Base-by-base conservation (phyloP, 1,284 basidiomycete genomes). In the Marasmius fiardii region DNA sequence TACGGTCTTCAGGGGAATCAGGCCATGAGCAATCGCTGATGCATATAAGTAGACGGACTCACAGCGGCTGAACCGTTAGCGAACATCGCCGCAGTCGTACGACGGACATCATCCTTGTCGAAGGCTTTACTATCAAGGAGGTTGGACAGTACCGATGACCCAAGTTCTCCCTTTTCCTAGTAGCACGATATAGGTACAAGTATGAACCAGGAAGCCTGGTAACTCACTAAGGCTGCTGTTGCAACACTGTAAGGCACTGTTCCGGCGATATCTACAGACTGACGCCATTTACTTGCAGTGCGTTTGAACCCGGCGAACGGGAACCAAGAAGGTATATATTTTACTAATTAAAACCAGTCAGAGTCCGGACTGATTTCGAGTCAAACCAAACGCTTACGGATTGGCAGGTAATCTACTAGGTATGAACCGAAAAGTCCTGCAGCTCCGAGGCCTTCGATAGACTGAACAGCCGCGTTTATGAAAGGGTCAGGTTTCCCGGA, bases 401-500 rank as follows among this genome's bases (percentile, higher is more conserved):
- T 50, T 16, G 59, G 59, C 18, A 60, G 35, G 35, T 55, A 60
- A 33, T 60, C 59, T 4, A 60, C 59, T n/a, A 64, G 26, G 52
- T 64, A 65, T 5, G 59, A 61, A 14, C 64, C 63, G 51, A 58
- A 63, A 20, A 65, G 37, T 12, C 61, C 65, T 16, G 60, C 57
- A 44, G 60, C 56, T 11, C 51, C 54, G 48, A 66, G 44, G 21
- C 58, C 64, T 39, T 64, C 58, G n/a, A 66, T 44, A 5, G 63
- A 63, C 43, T 57, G 52, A 18, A 52, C 60, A 14, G 65, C 64
- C 11, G 63, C 63, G 6, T 33, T 51, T 34, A 66, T 64, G 56
- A 66, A 66, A 12, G 65, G 65, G 39, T 66, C 65, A 11, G 61
- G 58, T n/a, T 60, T 44, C 6, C 64, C 64, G 31, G 64, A 65